Evolutionary conservation across 139 green algal species (phyloP).

Genomic region (Marvania coccoides): DNA sequence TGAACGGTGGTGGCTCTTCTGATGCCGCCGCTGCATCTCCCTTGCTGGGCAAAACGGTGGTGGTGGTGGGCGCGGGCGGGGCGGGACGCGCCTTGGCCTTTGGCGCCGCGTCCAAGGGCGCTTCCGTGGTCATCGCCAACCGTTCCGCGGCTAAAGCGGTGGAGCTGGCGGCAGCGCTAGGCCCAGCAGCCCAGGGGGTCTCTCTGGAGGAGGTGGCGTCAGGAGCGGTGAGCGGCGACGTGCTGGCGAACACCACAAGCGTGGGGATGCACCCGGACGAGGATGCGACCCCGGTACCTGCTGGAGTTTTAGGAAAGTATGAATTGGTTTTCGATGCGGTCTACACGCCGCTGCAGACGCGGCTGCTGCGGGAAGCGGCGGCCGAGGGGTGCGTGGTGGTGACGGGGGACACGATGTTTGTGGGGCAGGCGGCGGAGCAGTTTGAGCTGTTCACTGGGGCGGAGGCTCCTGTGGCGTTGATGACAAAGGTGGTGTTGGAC

Average conservation of each 20-base stretch:
- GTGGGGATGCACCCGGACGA: conserved; percentile 82
- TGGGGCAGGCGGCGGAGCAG: conserved; percentile 90
- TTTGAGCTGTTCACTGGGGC: conserved; percentile 72
- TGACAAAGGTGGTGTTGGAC: conserved; percentile 48
- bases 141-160: conserved; percentile 54
- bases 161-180: conserved; percentile 49
- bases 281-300: conserved; percentile 58
- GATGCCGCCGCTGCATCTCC: conserved; percentile 1
- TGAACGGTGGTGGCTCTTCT: conserved; percentile 15
- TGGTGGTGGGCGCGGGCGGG: conserved; percentile 91
- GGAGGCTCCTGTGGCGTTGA: conserved; percentile 48
- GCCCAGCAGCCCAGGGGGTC: not conserved
- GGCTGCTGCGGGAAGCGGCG: conserved; percentile 58
- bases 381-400: conserved; percentile 40
- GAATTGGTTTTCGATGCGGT: conserved; percentile 94
- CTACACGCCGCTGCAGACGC: conserved; percentile 91
- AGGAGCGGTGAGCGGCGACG: conserved; percentile 52
- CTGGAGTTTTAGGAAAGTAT: conserved; percentile 36
- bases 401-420: conserved; percentile 93
- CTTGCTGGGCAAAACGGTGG: conserved; percentile 65
- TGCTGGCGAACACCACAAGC: conserved; percentile 91
- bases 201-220: conserved; percentile 21
- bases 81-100: conserved; percentile 87
- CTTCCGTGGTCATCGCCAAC: conserved; percentile 71
- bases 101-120: conserved; percentile 60